phyloP scores from a whole-genome alignment of 2,329 filamentous ascomycete genomes.

The Neonectria faginata region DNA sequence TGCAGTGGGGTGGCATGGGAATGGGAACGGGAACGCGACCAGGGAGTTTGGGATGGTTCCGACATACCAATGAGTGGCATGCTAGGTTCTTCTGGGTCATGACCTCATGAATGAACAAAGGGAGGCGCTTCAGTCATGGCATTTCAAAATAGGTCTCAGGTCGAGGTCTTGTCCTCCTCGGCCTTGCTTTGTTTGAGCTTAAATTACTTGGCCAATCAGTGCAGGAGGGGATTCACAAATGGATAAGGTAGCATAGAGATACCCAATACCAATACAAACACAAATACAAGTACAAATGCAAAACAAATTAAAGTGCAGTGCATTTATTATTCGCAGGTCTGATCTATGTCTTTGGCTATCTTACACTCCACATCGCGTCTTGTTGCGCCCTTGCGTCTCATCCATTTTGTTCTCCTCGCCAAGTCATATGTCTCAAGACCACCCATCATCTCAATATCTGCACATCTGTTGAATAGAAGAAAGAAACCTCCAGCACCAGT shows the following conservation, averaged over 20 bases:
- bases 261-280: slow-evolving; percentile 29
- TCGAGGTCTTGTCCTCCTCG: background rate
- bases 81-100: background rate
- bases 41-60: slow-evolving; percentile 22
- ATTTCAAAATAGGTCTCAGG: background rate
- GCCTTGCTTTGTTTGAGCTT: background rate
- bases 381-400: background rate
- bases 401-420: background rate
- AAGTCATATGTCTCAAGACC: background rate
- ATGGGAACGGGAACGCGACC: slow-evolving; percentile 11
- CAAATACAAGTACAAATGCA: slow-evolving; percentile 19
- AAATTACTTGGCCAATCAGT: background rate
- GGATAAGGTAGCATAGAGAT: slow-evolving; percentile 34
- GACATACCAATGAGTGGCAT: slow-evolving; percentile 17
- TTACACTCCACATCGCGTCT: background rate
- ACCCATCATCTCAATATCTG: background rate
- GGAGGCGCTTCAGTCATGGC: slow-evolving; percentile 20
- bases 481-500: background rate
- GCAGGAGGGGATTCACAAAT: background rate
- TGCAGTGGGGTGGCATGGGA: slow-evolving; percentile 10
- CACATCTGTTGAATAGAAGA: background rate
- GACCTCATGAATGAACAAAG: slow-evolving; percentile 2
- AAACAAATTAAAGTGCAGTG: slow-evolving; percentile 8
- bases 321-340: slow-evolving; percentile 11
- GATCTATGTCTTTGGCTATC: background rate